Base-by-base conservation (phyloP, 2,329 filamentous ascomycete species). In the Albifimbria verrucaria region DNA sequence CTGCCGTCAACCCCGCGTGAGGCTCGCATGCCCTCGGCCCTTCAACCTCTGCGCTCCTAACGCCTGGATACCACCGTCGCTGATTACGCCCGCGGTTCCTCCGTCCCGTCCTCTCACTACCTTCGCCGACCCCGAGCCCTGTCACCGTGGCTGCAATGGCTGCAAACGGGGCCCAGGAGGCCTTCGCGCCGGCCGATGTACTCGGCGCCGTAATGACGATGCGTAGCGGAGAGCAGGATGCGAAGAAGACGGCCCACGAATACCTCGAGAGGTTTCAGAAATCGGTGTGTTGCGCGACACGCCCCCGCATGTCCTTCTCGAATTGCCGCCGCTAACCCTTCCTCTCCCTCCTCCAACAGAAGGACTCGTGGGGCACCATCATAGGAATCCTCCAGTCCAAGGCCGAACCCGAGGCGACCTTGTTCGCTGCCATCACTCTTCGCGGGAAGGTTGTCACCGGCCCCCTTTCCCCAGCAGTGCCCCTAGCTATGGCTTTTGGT, bases 201-300 rank as follows among this genome's bases (percentile, higher is more conserved):
- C 80, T 97, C 64, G 86, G 88, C 62, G 94, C 93, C 58, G 87
- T 97, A 74, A 83, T 87, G 68, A 94, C 92, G 58, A 96, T 99
- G 92, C 87, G 92, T 69, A 89, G 88, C 73, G 88, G 86, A 61
- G 86, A 93, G 67, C 83, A 88, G 66, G 82, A 88, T 60, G 85
- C 89, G 68, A 97, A 97, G 78, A 87, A 88, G 70, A 88, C 92
- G 72, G 92, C 91, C 55, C 92, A 97, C 68, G 86, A 93, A 69
- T 99, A 88, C 70, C 80, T 99, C 55, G 90, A 96, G 74, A 87
- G 85, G 63, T 99, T 97, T 74, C 94, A 99, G 82, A 99, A 99
- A 84, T 97, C 94, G 72, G 93, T 96, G 73, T 52, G 72, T 65
- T 15, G 25, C 43, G 17, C 21, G n/a, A 48, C 54, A 41, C 59